Evolutionary conservation across 2,329 filamentous ascomycete genomes (phyloP), one percentile per base, ranked within the genome.

Genomic region (Cadophora luteo-olivacea): DNA sequence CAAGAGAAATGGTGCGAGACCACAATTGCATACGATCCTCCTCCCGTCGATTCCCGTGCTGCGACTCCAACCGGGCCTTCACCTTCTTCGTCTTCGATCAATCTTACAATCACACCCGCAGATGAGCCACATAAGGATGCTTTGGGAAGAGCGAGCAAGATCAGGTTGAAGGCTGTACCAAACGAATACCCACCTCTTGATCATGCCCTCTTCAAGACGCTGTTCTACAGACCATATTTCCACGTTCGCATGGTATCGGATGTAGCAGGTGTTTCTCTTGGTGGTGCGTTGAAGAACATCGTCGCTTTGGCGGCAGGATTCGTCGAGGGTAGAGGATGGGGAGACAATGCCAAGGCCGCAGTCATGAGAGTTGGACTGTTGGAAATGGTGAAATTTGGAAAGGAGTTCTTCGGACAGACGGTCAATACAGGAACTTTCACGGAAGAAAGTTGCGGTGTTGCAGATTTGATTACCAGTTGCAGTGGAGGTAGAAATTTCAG

Each of bases 301-400:
- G 93, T 99, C 66, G 96, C 96, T 5, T 84, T 99, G 22, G 95
- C 94, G 5, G 94, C 96, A 38, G 96, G 96, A 68, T 99, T 97
- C 80, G 94, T 98, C 55, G 93, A 97, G 73, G 96, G 96, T 45
- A 88, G 95, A 70, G 95, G 95, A 73, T 99, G 96, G 95, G 96
- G 96, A 77, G 94, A 98, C 84, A 99, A 98, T 75, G 95, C 95
- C 73, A 98, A 99, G 84, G 94, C 96, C n/a, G 96, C 96, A 57
- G 91, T 99, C 69, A 98, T 99, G 93, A 92, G 96, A 52, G 91
- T 98, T 24, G 96, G 96, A 8, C 88, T 99, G 57, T 86, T 97
- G 75, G 96, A 99, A 82, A 97, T 97, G 91, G 93, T 98, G 77
- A 91, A 92, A 78, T 99, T 99, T 75, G 95, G 95, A 72, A 93